Evolutionary conservation across 2,329 filamentous ascomycete genomes (phyloP).

Genomic region (Spiromastix sp.): DNA sequence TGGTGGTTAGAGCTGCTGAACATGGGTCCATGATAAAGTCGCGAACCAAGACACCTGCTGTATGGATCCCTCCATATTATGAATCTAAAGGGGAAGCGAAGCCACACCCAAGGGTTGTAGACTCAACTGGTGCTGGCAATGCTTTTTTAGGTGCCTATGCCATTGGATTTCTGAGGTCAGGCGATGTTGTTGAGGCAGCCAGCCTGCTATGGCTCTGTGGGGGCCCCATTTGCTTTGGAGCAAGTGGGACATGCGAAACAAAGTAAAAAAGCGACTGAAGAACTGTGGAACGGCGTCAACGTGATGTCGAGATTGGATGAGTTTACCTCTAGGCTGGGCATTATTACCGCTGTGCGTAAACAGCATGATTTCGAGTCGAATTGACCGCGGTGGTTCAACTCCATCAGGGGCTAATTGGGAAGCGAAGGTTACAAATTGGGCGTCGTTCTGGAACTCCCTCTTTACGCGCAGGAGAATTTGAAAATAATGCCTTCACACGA

Average conservation of each 20-base stretch:
- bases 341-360: no score
- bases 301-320: conserved; percentile 10
- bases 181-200: conserved; percentile 16
- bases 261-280: conserved; percentile 5
- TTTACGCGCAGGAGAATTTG: no score
- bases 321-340: conserved; percentile 9
- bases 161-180: conserved; percentile 16
- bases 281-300: conserved; percentile 13
- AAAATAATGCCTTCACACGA: no score
- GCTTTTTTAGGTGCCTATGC: conserved; percentile 26
- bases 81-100: not conserved
- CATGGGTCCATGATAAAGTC: conserved; percentile 18
- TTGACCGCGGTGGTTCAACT: no score
- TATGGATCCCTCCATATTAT: conserved; percentile 25
- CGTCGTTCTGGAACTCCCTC: no score
- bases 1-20: conserved; percentile 23
- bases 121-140: conserved; percentile 29
- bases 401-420: no score
- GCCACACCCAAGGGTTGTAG: conserved; percentile 16
- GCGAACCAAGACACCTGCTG: conserved; percentile 1
- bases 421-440: no score
- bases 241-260: conserved; percentile 21
- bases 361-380: no score
- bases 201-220: conserved; percentile 23
- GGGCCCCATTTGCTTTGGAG: conserved; percentile 23